phyloP scores from a whole-genome alignment of 148 eudicot species.

The Arctostaphylos glauca region DNA sequence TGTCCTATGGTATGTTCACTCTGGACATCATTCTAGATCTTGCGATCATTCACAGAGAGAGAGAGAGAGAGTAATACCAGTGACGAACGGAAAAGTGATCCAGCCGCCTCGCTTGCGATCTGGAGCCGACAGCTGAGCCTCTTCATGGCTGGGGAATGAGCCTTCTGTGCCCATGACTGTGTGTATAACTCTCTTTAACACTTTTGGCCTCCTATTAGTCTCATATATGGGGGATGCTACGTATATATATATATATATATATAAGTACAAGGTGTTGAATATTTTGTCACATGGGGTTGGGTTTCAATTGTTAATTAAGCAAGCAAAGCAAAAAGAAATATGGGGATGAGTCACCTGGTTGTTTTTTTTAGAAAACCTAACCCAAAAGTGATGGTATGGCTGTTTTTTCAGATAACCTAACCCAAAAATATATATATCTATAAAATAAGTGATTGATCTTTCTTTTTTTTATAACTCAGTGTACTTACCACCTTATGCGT shows the following conservation, averaged over 20 bases:
- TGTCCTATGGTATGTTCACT: no score
- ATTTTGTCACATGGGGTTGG: no score
- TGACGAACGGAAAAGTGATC: conserved; percentile 37
- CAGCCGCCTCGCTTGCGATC: conserved; percentile 28
- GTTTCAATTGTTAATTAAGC: no score
- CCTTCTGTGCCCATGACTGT: not conserved
- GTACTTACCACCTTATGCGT: no score
- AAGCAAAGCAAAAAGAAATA: not conserved
- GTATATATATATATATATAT: not conserved
- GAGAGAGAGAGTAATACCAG: conserved; percentile 19
- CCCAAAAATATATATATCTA: no score
- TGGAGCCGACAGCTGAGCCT: not conserved
- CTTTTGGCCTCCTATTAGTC: not conserved
- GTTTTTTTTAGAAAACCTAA: no score
- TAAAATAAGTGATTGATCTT: no score
- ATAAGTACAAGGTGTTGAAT: no score
- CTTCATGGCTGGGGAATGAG: not conserved
- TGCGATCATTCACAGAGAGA: conserved; percentile 3
- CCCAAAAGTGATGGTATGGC: no score
- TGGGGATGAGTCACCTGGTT: not conserved
- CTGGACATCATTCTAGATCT: no score
- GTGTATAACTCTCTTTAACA: not conserved
- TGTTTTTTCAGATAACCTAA: no score
- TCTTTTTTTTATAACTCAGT: no score
- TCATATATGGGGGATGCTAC: not conserved